Base-by-base conservation (phyloP, 163 green algal genomes). In the Prototheca cutis region DNA sequence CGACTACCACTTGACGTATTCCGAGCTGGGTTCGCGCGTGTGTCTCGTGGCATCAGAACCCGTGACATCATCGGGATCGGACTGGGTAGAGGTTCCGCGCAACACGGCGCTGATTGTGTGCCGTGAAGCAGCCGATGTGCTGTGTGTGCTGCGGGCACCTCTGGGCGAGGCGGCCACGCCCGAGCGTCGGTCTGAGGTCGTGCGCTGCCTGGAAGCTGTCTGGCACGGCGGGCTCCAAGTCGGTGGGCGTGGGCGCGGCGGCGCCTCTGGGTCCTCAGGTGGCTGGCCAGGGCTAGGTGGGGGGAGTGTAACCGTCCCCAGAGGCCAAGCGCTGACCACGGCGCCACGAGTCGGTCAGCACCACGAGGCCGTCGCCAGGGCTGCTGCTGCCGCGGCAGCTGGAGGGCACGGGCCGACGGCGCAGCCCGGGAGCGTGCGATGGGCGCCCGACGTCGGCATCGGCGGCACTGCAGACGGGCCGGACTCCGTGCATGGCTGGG, bases 31-130 rank as follows among this genome's bases (percentile, higher is more conserved):
- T 8, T 74, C 74, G 4, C 32, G 72, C 3, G 86, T 96, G 24
- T 87, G 76, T 13, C 80, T 98, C 4, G 77, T 98, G 3, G 86
- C 90, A 4, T 90, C 76, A 3, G 91, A 98, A 73, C 91, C 91
- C 5, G 94, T 98, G 71, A 98, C 91, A 5, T 66, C 58, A 2
- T 65, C 58, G 1, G 61, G 67, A 2, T 75, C 71, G 0, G 84
- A 93, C 68, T 94, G 88, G 87, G 82, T 63, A 3, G 58, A 72
- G 57, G 70, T 78, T 23, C 62, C 64, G 1, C 60, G 39, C 55
- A 95, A 95, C 79, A 88, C 78, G 27, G 83, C 80, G 29, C 61
- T 96, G 31, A 66, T 95, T 29, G 75, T 98, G 36, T 87, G 74
- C 10, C 76, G 81, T 0, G 90, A 92, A 53, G 91, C 91, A 72